Conservation (phyloP, 306 rosid species). For the Echinosophora koreensis region DNA sequence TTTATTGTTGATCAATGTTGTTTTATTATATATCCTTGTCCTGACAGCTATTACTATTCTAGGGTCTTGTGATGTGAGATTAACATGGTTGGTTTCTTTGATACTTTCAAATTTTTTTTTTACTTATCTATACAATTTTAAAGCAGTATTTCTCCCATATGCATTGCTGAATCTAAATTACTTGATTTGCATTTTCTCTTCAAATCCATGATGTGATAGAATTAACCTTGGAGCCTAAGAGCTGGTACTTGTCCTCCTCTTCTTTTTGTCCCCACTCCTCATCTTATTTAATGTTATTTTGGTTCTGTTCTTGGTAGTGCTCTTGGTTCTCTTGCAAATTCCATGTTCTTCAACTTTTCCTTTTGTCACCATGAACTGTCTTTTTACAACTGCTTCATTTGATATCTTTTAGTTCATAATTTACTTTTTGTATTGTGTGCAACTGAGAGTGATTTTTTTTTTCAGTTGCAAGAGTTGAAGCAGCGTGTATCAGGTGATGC, state of each 20-base stretch:
- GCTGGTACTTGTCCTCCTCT: not conserved
- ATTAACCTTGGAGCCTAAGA: not conserved
- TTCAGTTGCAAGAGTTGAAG: slow-evolving; percentile 95
- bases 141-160: not conserved
- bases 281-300: not conserved
- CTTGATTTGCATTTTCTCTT: slow-evolving; percentile 21
- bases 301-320: not conserved
- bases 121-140: not conserved
- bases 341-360: not conserved
- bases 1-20: not conserved
- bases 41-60: not conserved
- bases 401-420: slow-evolving; percentile 15
- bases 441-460: slow-evolving; percentile 41
- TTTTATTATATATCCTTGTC: not conserved
- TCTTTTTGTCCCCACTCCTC: not conserved
- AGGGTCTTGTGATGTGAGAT: not conserved
- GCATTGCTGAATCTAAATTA: not conserved
- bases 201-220: not conserved
- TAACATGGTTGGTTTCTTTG: not conserved
- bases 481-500: slow-evolving; percentile 83
- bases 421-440: slow-evolving; percentile 34
- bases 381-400: slow-evolving; percentile 23
- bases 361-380: slow-evolving; percentile 19
- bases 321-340: not conserved
- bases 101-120: not conserved